Base-by-base conservation (phyloP, 257 asterid species). In the Forsythia viridissima region DNA sequence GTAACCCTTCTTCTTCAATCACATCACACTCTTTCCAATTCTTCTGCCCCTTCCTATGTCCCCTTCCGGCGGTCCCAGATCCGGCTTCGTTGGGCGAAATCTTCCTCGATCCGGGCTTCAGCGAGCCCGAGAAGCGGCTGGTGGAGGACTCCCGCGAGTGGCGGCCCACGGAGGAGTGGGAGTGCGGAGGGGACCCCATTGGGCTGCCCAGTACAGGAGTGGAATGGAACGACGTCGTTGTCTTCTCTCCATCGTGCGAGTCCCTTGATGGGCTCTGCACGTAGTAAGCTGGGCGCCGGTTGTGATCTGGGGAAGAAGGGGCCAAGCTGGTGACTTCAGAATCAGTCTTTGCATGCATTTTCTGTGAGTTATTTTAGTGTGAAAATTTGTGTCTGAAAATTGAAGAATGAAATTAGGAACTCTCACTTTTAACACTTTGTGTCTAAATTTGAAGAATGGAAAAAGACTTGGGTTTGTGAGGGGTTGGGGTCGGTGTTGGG, bases 231-330 rank as follows among this genome's bases (percentile, higher is more conserved):
- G 98, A 94, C 51, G 89, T 90, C 78, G 95, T 77, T n/a, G 93
- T 90, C 70, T 92, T 94, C 79, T 91, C 97, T 1, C 97, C 98
- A 80, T 91, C 98, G 86, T 94, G 95, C 5, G 98, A 93, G 76
- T 92, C 97, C 34, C 95, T 90, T 0, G 98, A 91, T 0, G 98
- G 98, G 85, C 98, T 94, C 81, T 94, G 97, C 24, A 94, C 98
- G 90, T 77, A 92, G 87, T 91, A 94, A 18, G 70, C 97, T 16
- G 92, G 88, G 2, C 95, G 92, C 8, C 98, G 83, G 65, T 69
- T 86, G 81, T 89, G 85, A 83, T 92, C 97, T 74, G 98, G 98
- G 37, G 98, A 94, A 10, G 98, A 94, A 30, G 93, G 96, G 2
- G 98, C 98, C 20, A 91, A 41, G 80, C 96, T 94, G n/a, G 96